Evolutionary conservation across 176 grass and related monocot genomes (phyloP), one percentile per base, ranked within the genome.

Genomic region (Raddia distichophylla): DNA sequence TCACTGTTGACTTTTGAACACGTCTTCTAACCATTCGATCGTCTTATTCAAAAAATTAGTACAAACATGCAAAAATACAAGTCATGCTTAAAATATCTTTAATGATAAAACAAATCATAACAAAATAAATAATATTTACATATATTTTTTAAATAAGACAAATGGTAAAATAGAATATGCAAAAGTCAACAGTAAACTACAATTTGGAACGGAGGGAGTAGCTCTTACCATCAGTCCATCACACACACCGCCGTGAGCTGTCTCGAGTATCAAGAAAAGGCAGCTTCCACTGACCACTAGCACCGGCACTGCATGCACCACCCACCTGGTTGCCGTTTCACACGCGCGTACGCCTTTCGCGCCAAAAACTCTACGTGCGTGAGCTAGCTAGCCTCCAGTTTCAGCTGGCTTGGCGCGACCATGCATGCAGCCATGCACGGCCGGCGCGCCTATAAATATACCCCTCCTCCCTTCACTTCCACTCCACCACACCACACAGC

Each of bases 301-400:
- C 34, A 83, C 79, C 9, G 71, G 19, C 43, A 10, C 48, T 64
- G 5, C 20, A 17, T 27, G 27, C 27, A 27, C 27, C 27, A 27
- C n/a, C 53, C 61, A 46, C 33, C 74, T 37, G 46, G 82, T 84
- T 81, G 20, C 83, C 50, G 5, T 84, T 88, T 84, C 81, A 88
- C 75, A 88, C 81, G 33, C 71, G 59, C 27, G 5, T 13, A 13
- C 50, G 12, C 54, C 69, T 66, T 65, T 17, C 46, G 66, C 18
- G 19, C 20, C 65, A 37, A 73, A 73, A 50, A 48, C 15, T 83
- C 80, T 67, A 79, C 75, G 52, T 88, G 71, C 8, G 53, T 13
- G 7, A 66, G 5, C 40, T 5, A 13, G 34, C 27, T 27, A 40
- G 37, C 37, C 44, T 19, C 22, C 66, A 14, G 51, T 19, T 88